Conservation (phyloP, 2,329 filamentous ascomycete genomes). For the Simplicillium aogashimaense region DNA sequence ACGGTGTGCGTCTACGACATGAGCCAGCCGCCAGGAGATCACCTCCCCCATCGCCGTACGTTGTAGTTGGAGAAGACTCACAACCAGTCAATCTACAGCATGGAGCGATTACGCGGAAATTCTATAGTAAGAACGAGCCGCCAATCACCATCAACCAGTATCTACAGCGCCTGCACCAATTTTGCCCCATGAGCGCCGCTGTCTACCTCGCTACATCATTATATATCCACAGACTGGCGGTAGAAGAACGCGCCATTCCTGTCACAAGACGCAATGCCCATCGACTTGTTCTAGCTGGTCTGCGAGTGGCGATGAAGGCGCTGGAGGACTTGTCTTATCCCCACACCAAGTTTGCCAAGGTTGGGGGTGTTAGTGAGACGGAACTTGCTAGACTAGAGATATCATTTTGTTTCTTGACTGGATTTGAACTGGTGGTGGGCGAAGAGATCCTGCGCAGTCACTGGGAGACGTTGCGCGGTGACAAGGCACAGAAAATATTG, state of each 20-base stretch:
- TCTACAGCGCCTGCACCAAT: slow-evolving; percentile 74
- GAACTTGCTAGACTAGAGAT: slow-evolving; percentile 83
- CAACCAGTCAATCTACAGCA: slow-evolving; percentile 71
- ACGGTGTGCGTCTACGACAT: slow-evolving; percentile 43
- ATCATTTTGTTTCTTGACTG: slow-evolving; percentile 77
- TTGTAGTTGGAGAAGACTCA: slow-evolving; percentile 57
- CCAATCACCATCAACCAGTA: slow-evolving; percentile 79
- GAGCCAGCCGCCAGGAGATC: slow-evolving; percentile 14
- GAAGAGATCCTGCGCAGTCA: slow-evolving; percentile 21
- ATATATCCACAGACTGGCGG: slow-evolving; percentile 77
- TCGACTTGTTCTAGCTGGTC: slow-evolving; percentile 70
- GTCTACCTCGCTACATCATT: slow-evolving; percentile 84
- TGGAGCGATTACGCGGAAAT: slow-evolving; percentile 79
- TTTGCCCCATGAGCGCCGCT: slow-evolving; percentile 86
- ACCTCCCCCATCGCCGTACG: slow-evolving; percentile 36
- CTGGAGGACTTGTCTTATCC: slow-evolving; percentile 88
- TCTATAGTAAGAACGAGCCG: slow-evolving; percentile 82
- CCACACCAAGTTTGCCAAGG: slow-evolving; percentile 72
- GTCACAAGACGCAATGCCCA: slow-evolving; percentile 81
- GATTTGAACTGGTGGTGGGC: slow-evolving; percentile 63
- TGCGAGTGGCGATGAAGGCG: slow-evolving; percentile 86
- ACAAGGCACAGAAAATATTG: slow-evolving; percentile 8
- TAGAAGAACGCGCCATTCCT: slow-evolving; percentile 66
- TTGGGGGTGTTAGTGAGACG: slow-evolving; percentile 75
- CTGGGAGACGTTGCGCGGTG: slow-evolving; percentile 20